Evolutionary conservation across 176 grass and related monocot species (phyloP), one percentile per base, ranked within the genome.

Genomic region (Ensete ventricosum): DNA sequence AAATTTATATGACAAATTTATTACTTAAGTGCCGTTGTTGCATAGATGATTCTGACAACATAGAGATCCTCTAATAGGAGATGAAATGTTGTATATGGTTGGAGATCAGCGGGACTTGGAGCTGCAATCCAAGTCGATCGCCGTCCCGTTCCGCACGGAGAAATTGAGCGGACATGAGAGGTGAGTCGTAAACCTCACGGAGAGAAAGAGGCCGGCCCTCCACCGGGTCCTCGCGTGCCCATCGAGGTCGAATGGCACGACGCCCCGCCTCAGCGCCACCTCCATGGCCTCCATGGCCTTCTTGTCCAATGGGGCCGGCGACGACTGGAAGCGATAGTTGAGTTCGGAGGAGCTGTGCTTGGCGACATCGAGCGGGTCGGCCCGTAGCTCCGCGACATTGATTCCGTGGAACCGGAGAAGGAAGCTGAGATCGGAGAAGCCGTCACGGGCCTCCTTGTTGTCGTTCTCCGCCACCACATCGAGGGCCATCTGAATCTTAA

Each of bases 141-240:
- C 77, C 0, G 71, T 73, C 43, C 92, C 84, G 23, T 82, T 89
- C 16, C 80, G 82, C 89, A 70, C 89, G 65, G 50, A 75, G 85
- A 96, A 96, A 0, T 52, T 21, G 20, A 96, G 52, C 10, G 75
- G 50, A 71, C 92, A 96, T 3, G 62, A n/a, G 4, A 96, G 67
- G 8, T 83, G 52, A 8, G 84, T 77, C 89, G 82, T 85, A 27
- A 82, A 76, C 10, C 54, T 55, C 26, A 87, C 14, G 0, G 52
- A 10, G 4, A 87, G 24, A 16, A 92, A 8, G 17, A 76, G 73
- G 0, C 80, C 82, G 1, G 91, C 14, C 72, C 79, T 80, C 89
- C 87, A 92, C 16, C 52, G 9, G 54, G 86, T 87, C 57, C 62
- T 52, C 14, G 84, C 82, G 62, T 81, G 72, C 69, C 92, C 92